A percentile compares a stretch with the other conserved stretches of the same genome.
Evolutionary conservation across 2,329 filamentous ascomycete species (phyloP).

Genomic region (Claviceps pusilla): DNA sequence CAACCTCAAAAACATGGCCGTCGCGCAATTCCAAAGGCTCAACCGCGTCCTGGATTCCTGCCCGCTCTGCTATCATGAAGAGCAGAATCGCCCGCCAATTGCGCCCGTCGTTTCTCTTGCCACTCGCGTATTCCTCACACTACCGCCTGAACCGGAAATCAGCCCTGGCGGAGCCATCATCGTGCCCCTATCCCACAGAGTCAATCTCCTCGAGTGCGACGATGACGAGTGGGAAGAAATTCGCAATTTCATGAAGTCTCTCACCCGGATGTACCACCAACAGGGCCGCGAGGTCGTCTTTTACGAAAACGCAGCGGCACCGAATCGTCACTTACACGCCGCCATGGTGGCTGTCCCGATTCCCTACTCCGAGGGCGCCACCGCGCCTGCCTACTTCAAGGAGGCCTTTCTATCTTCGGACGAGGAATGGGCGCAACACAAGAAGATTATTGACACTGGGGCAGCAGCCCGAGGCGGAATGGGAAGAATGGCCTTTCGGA

Average conservation of each 20-base stretch:
- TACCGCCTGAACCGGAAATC: constrained; percentile 80
- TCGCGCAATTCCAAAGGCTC: constrained; percentile 80
- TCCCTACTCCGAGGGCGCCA: constrained; percentile 81
- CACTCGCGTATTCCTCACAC: constrained; percentile 73
- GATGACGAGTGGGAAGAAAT: constrained; percentile 99
- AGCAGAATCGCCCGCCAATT: constrained; percentile 54
- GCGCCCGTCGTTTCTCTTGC: constrained; percentile 77
- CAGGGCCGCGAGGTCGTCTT: constrained; percentile 87
- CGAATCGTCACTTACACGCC: constrained; percentile 66
- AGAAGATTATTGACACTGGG: constrained; percentile 81
- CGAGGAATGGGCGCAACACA: constrained; percentile 91
- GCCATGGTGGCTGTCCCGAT: constrained; percentile 76
- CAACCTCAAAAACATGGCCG: constrained; percentile 74
- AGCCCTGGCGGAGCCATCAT: constrained; percentile 73
- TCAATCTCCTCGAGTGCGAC: constrained; percentile 90
- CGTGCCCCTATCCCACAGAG: constrained; percentile 72
- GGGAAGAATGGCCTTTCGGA: constrained; percentile 69
- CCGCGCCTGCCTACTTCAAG: constrained; percentile 83
- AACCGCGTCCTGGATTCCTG: constrained; percentile 75
- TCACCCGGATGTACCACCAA: constrained; percentile 87
- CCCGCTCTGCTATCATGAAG: constrained; percentile 84
- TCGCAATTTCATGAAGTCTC: constrained; percentile 95
- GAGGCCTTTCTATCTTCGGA: constrained; percentile 82
- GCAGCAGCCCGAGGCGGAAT: constrained; percentile 44
- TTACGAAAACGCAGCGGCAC: constrained; percentile 88